Percentiles rank a stretch among this genome's conserved stretches.
Evolutionary conservation across 2,329 filamentous ascomycete species (phyloP).

Genomic region (Tolypocladium nubicola): DNA sequence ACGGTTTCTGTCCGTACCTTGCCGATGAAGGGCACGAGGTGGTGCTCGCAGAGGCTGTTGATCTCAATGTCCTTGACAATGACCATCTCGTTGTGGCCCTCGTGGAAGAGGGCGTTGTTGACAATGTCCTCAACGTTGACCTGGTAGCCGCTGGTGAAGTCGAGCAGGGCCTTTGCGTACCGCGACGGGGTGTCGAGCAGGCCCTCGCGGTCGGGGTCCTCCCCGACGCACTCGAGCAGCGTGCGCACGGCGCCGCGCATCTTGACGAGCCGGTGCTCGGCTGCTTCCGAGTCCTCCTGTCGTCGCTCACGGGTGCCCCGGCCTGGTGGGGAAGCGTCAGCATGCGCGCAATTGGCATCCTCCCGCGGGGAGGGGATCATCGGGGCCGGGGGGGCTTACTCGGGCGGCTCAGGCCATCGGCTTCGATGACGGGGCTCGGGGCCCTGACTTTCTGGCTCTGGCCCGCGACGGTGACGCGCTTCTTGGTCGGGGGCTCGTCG

Average conservation of each 20-base stretch:
- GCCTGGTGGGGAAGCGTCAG: conserved; percentile 25
- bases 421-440: conserved; percentile 48
- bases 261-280: conserved; percentile 41
- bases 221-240: conserved; percentile 57
- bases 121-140: conserved; percentile 87
- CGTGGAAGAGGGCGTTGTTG: conserved; percentile 89
- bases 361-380: neutral
- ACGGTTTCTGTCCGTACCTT: conserved; percentile 48
- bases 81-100: conserved; percentile 93
- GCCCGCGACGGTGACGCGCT: conserved; percentile 16
- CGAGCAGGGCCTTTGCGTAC: conserved; percentile 92
- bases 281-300: conserved; percentile 38
- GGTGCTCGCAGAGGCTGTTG: conserved; percentile 91
- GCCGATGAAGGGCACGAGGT: conserved; percentile 90
- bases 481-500: conserved; percentile 37
- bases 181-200: conserved; percentile 63
- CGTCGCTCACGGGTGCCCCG: conserved; percentile 53
- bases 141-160: conserved; percentile 94
- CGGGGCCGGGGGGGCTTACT: conserved; percentile 27
- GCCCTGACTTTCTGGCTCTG: conserved; percentile 12
- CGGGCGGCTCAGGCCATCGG: conserved; percentile 49
- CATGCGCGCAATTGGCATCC: neutral
- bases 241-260: conserved; percentile 54
- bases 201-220: conserved; percentile 56
- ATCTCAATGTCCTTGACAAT: conserved; percentile 97